These are phyloP conservation scores for Vicia sativa DNA, from an alignment of 306 rosid genomes.

Conservation along the genomic window DNA sequence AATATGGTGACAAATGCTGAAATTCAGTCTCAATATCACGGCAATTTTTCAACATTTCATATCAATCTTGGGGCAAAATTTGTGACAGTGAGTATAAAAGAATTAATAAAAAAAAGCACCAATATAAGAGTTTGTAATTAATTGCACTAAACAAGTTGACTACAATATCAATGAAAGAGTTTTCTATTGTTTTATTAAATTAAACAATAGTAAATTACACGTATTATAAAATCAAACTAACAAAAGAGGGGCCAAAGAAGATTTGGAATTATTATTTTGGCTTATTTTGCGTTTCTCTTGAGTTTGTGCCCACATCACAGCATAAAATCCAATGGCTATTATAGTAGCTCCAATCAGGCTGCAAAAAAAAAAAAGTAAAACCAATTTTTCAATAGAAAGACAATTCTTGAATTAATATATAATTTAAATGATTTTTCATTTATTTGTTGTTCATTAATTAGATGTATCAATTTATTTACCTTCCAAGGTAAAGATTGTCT, in stretches of 20 bases:
- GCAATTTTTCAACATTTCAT: too few relatives aligned
- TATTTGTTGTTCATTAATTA: background rate
- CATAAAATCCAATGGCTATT: constrained; percentile 55
- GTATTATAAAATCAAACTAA: too few relatives aligned
- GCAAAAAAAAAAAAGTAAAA: constrained; percentile 4
- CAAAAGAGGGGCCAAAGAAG: constrained; percentile 37
- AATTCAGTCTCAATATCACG: too few relatives aligned
- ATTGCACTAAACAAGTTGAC: too few relatives aligned
- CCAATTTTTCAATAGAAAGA: background rate
- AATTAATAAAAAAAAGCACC: too few relatives aligned
- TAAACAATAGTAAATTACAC: too few relatives aligned
- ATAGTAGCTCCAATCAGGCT: constrained; percentile 48
- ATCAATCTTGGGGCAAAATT: too few relatives aligned
- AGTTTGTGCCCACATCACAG: constrained; percentile 52
- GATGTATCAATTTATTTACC: constrained; percentile 36
- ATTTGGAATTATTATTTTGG: constrained; percentile 8
- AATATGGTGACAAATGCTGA: too few relatives aligned
- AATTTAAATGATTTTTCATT: background rate
- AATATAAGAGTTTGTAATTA: too few relatives aligned
- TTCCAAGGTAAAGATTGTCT: constrained; percentile 53
- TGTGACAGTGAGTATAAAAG: too few relatives aligned
- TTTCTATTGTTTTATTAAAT: too few relatives aligned
- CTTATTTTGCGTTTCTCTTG: constrained; percentile 39
- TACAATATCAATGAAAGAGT: too few relatives aligned
- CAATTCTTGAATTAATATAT: background rate